Conservation (phyloP, 805 yeast species). For the Candida khao-thaluensis region DNA sequence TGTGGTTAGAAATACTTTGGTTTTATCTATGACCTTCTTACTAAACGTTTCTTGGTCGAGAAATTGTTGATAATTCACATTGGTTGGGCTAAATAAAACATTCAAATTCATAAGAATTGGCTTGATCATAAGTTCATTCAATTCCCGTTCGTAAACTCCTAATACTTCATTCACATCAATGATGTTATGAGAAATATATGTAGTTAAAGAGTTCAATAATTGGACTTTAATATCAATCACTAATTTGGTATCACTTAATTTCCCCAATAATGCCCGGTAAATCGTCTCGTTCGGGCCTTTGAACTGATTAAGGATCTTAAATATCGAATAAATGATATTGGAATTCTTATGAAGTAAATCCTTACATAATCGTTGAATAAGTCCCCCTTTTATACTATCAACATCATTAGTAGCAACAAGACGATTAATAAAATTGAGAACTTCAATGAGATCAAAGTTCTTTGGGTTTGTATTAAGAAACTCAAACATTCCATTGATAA, state of each 20-base stretch:
- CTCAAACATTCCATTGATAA: slow-evolving; percentile 9
- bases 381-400: not conserved
- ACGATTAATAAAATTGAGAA: slow-evolving; percentile 9
- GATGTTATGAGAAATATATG: slow-evolving; percentile 8
- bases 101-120: slow-evolving; percentile 13
- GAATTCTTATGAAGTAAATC: slow-evolving; percentile 11
- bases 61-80: slow-evolving; percentile 11
- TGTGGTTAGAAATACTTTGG: slow-evolving; percentile 11
- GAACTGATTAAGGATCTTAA: slow-evolving; percentile 14
- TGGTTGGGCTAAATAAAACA: slow-evolving; percentile 6
- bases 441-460: slow-evolving; percentile 15
- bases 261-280: slow-evolving; percentile 9
- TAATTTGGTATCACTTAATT: slow-evolving; percentile 13
- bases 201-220: slow-evolving; percentile 12
- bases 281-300: slow-evolving; percentile 6
- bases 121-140: slow-evolving; percentile 13
- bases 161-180: slow-evolving; percentile 6
- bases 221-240: slow-evolving; percentile 15
- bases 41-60: slow-evolving; percentile 7
- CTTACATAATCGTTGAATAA: slow-evolving; percentile 11
- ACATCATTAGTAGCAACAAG: slow-evolving; percentile 6
- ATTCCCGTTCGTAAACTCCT: slow-evolving; percentile 8
- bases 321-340: slow-evolving; percentile 9
- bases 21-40: slow-evolving; percentile 5
- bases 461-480: slow-evolving; percentile 11